Evolutionary conservation across 2,329 filamentous ascomycete species (phyloP).

Genomic region (Myriosclerotinia duriaeana): DNA sequence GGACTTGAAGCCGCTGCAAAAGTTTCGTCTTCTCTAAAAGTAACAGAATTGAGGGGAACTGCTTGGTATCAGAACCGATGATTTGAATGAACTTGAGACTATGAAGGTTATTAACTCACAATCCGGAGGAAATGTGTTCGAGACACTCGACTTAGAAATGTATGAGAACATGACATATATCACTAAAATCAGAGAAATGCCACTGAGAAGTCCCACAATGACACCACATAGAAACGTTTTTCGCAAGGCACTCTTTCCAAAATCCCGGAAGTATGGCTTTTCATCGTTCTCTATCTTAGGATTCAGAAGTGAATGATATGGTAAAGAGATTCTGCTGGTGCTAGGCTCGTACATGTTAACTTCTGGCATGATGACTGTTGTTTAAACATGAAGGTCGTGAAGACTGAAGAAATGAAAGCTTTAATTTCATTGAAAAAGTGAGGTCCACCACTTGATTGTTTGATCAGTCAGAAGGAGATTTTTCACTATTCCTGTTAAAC

Average conservation of each 20-base stretch:
- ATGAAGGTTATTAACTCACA: neutral
- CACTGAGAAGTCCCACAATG: neutral
- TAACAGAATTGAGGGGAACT: neutral
- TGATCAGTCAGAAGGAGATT: neutral
- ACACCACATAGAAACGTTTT: neutral
- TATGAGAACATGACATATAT: neutral
- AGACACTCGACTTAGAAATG: neutral
- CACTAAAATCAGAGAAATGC: neutral
- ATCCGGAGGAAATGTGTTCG: constrained; percentile 1
- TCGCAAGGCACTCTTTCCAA: neutral
- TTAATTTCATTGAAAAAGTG: neutral
- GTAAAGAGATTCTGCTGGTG: neutral
- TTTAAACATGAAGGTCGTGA: neutral
- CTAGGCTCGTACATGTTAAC: neutral
- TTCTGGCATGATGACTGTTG: neutral
- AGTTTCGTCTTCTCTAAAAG: neutral
- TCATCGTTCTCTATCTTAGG: constrained; percentile 5
- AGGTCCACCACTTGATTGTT: neutral
- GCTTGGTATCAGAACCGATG: neutral
- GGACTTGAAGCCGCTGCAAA: neutral
- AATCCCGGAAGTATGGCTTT: neutral
- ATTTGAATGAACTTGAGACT: neutral
- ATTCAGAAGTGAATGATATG: constrained; percentile 3
- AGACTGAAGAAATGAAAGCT: neutral
- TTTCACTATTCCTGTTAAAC: neutral